phyloP scores from a whole-genome alignment of 805 yeast genomes.

The Cyberlindnera bimundalis region DNA sequence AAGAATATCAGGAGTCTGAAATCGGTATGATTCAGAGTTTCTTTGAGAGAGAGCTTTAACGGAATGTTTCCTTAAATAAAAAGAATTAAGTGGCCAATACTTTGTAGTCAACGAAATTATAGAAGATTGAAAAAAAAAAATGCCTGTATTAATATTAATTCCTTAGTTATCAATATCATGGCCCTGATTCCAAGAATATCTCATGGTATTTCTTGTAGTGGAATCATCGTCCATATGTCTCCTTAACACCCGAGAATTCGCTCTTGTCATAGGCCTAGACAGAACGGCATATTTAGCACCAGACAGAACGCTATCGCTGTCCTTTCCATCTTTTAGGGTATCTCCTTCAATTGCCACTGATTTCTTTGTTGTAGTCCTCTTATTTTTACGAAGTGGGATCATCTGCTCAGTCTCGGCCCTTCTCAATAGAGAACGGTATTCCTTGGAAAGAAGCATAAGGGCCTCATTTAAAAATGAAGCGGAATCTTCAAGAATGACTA shows the following conservation, averaged over 20 bases:
- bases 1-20: constrained; percentile 71
- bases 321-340: background rate
- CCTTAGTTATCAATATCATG: background rate
- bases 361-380: constrained; percentile 4
- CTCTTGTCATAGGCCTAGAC: constrained; percentile 11
- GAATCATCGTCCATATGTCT: constrained; percentile 6
- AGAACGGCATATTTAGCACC: background rate
- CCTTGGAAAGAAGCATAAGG: constrained; percentile 10
- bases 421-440: constrained; percentile 8
- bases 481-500: constrained; percentile 9
- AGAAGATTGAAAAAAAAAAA: too few relatives aligned
- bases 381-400: constrained; percentile 10
- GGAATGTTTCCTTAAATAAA: too few relatives aligned
- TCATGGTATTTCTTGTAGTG: background rate
- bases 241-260: constrained; percentile 2
- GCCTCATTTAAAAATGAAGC: constrained; percentile 14
- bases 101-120: too few relatives aligned
- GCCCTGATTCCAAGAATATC: background rate
- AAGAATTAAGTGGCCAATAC: too few relatives aligned
- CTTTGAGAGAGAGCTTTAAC: constrained; percentile 47
- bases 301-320: background rate
- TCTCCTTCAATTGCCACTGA: constrained; percentile 4
- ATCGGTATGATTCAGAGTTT: constrained; percentile 79
- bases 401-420: constrained; percentile 5
- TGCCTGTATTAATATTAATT: too few relatives aligned